Conservation (phyloP, 805 yeast genomes). For the Pichia rugopelliculosa region DNA sequence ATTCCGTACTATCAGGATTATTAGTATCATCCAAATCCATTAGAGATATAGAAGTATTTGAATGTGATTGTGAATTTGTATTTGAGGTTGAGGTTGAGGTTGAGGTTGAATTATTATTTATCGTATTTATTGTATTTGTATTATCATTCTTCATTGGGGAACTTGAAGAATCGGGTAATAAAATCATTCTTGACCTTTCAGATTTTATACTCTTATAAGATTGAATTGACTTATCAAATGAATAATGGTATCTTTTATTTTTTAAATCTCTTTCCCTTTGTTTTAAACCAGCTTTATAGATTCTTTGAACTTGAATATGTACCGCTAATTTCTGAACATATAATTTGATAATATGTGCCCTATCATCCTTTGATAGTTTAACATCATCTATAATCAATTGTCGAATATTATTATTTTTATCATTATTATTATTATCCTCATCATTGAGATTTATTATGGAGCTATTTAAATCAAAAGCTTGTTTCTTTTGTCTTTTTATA, state of each 20-base stretch:
- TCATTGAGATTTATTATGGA: neutral
- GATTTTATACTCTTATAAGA: conserved; percentile 13
- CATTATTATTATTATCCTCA: neutral
- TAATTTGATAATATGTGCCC: conserved; percentile 37
- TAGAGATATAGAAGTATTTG: neutral
- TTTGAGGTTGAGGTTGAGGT: neutral
- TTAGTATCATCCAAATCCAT: conserved; percentile 4
- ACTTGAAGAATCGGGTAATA: conserved; percentile 5
- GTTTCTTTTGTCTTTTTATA: conserved; percentile 15
- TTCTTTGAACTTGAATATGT: conserved; percentile 57
- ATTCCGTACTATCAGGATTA: conserved; percentile 12
- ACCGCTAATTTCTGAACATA: conserved; percentile 50
- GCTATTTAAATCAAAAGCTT: neutral
- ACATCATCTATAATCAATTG: neutral
- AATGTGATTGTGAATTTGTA: neutral
- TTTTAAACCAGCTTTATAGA: conserved; percentile 43
- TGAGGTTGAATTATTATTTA: neutral
- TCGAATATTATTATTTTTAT: neutral
- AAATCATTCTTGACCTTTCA: conserved; percentile 11
- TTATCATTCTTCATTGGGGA: conserved; percentile 1
- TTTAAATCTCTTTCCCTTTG: conserved; percentile 10
- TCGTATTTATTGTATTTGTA: neutral
- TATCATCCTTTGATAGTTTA: conserved; percentile 32
- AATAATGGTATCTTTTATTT: conserved; percentile 2
- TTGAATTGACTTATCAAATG: conserved; percentile 10